These are phyloP conservation scores for Trametes gibbosa DNA, from an alignment of 768 basidiomycete species.

Conservation along the genomic window DNA sequence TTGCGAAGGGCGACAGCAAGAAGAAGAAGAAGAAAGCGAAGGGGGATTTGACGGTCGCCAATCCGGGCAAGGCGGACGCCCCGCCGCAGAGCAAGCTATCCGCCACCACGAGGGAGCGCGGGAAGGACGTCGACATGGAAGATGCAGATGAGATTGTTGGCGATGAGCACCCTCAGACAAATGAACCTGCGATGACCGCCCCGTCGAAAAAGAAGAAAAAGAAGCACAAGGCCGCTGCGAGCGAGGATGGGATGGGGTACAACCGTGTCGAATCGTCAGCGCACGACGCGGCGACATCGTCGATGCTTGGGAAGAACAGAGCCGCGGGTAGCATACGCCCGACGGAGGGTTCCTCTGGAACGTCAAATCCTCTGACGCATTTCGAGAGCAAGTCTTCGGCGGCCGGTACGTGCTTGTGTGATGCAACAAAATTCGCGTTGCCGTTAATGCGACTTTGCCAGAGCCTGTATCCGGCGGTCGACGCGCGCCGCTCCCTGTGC, in stretches of 20 bases:
- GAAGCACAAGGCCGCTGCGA: conserved; percentile 23
- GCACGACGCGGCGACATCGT: background rate
- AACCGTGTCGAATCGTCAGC: conserved; percentile 23
- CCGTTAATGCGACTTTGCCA: background rate
- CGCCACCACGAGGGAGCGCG: background rate
- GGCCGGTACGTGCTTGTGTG: background rate
- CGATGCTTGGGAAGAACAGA: background rate
- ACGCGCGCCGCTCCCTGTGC: background rate
- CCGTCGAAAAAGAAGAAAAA: conserved; percentile 24
- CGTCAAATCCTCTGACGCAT: background rate
- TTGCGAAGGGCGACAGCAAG: conserved; percentile 41
- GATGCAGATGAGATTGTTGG: background rate
- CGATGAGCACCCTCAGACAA: background rate
- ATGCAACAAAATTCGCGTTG: background rate
- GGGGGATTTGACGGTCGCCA: conserved; percentile 1
- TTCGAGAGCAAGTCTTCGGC: too few species aligned
- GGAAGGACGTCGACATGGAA: background rate
- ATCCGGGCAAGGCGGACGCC: background rate
- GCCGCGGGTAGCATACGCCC: background rate
- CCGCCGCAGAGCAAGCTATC: background rate
- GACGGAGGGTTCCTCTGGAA: background rate
- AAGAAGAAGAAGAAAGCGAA: conserved; percentile 41
- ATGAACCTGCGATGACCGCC: background rate
- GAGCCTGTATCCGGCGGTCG: background rate
- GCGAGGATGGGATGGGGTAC: background rate